Evolutionary conservation across 2,329 filamentous ascomycete genomes (phyloP).

Genomic region (Colletotrichum filicis): DNA sequence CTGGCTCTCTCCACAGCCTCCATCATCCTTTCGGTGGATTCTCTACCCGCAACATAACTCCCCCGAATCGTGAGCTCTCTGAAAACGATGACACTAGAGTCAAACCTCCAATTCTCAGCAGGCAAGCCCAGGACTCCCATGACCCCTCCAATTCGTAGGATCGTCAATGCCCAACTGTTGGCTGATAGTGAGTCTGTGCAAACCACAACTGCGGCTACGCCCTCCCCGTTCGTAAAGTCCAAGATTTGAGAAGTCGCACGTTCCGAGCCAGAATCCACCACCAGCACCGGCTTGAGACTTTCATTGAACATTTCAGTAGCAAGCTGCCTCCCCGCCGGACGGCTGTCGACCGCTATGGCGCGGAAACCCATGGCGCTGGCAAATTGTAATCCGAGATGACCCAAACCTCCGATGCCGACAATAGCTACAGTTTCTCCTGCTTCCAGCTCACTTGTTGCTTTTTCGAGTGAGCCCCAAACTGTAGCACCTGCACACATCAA

Average conservation of each 20-base stretch:
- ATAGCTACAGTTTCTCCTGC: slow-evolving; percentile 43
- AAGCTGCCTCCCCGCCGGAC: slow-evolving; percentile 41
- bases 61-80: slow-evolving; percentile 44
- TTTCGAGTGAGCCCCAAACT: slow-evolving; percentile 46
- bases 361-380: slow-evolving; percentile 48
- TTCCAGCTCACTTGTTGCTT: slow-evolving; percentile 39
- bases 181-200: slow-evolving; percentile 46
- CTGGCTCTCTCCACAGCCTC: slow-evolving; percentile 39
- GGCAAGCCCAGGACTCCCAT: slow-evolving; percentile 46
- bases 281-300: slow-evolving; percentile 40
- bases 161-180: slow-evolving; percentile 43
- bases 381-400: slow-evolving; percentile 49
- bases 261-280: slow-evolving; percentile 40
- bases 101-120: slow-evolving; percentile 45
- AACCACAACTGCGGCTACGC: slow-evolving; percentile 43
- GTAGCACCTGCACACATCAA: slow-evolving; percentile 50
- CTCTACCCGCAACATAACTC: slow-evolving; percentile 45
- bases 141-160: slow-evolving; percentile 43
- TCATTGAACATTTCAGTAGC: slow-evolving; percentile 40
- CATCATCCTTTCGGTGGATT: slow-evolving; percentile 46
- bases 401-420: slow-evolving; percentile 48
- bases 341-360: slow-evolving; percentile 49
- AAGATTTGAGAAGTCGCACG: slow-evolving; percentile 37
- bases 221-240: slow-evolving; percentile 44
- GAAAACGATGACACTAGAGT: slow-evolving; percentile 43